Evolutionary conservation across 441 rosid species (phyloP).

Genomic region (Populus hybrid): DNA sequence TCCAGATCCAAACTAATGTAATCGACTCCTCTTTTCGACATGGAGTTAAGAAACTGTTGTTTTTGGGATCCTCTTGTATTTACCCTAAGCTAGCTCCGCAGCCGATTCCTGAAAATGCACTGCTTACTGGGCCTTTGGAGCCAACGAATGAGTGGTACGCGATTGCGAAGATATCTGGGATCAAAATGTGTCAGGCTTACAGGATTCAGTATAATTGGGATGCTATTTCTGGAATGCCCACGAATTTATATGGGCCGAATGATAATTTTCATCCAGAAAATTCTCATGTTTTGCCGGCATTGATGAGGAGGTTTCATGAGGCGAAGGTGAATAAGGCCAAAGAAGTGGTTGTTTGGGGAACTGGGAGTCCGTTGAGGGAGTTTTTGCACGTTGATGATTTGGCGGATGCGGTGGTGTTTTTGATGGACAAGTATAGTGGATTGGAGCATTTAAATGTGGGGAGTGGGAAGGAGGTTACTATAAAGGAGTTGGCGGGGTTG

Average conservation of each 20-base stretch:
- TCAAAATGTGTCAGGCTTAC: constrained; percentile 91
- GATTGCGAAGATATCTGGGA: constrained; percentile 82
- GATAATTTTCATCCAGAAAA: constrained; percentile 93
- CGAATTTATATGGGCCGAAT: constrained; percentile 80
- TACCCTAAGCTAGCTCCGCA: constrained; percentile 94
- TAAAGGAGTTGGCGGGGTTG: constrained; percentile 84
- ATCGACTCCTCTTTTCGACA: constrained; percentile 68
- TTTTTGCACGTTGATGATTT: constrained; percentile 91
- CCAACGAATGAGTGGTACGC: constrained; percentile 99
- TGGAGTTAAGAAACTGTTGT: constrained; percentile 72
- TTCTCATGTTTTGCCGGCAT: constrained; percentile 87
- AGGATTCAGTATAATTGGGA: constrained; percentile 72
- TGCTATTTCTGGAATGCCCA: constrained; percentile 90
- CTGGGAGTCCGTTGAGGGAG: constrained; percentile 88
- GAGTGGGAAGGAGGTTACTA: constrained; percentile 84
- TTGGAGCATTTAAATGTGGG: constrained; percentile 85
- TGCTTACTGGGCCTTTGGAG: constrained; percentile 75
- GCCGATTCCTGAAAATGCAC: constrained; percentile 74
- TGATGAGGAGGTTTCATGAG: constrained; percentile 88
- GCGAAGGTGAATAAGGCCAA: constrained; percentile 61
- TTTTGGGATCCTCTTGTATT: constrained; percentile 91
- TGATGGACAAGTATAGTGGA: constrained; percentile 73
- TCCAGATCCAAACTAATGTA: constrained; percentile 91
- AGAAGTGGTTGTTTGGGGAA: constrained; percentile 96
- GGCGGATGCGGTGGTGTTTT: constrained; percentile 79